Base-by-base conservation (phyloP, 768 basidiomycete species). In the Lactarius trivialis region DNA sequence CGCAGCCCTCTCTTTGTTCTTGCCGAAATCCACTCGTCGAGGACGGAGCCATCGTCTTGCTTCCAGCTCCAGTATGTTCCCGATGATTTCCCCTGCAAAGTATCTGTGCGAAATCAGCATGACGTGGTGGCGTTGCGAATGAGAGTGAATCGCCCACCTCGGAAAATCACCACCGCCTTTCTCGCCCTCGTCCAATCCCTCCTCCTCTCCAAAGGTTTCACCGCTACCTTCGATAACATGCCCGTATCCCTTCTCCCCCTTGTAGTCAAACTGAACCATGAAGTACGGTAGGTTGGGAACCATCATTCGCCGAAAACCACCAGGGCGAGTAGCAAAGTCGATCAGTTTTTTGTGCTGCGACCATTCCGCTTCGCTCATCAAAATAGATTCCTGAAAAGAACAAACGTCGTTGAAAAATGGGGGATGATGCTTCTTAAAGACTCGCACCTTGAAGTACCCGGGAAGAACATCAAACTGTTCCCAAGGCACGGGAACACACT, bases 251-350 rank as follows among this genome's bases (percentile, higher is more conserved):
- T 92, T 93, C 74, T 98, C 94, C 28, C 97, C 94, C 70, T 95
- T 98, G 74, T 98, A 81, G 74, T 99, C 97, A 73, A 96, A 99
- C 68, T 96, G 94, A 7, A 98, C 91, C 92, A 95, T 96, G 70
- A 99, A 99, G 74, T 99, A 99, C 1, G 97, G 97, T 33, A 99
- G 76, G 70, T 98, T 97, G 3, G 95, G 86, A 12, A 99, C 96
- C 89, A 99, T 91, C 28, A 91, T 86, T 0, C 96, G 83, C 45
- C 95, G 81, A 78, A 98, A 98, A 3, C 96, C 96, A 19, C 96
- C 95, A 1, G 93, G 91, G 4, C 93, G 80, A 9, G 85, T 77
- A 3, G 91, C 83, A 72, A 99, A 99, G 73, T 96, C 92, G 67
- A 99, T 98, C 56, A 98, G 76, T 71, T 98, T 98, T 72, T 92